These are phyloP conservation scores for Nemania diffusa DNA, from an alignment of 2,329 filamentous ascomycete genomes.

Conservation along the genomic window DNA sequence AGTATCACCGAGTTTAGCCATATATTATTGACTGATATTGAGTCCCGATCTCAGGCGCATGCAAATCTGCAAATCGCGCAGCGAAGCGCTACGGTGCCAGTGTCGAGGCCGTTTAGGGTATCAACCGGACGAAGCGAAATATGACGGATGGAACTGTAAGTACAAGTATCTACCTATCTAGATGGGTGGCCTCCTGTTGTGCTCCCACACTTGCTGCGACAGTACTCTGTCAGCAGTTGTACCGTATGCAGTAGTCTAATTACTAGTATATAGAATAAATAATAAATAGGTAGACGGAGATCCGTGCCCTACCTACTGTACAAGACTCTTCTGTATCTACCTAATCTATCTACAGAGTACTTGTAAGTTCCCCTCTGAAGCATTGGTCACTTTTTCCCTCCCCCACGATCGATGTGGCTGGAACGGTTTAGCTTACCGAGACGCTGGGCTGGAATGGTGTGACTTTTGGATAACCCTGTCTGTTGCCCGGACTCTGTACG, in stretches of 20 bases:
- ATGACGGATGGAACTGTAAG: background rate
- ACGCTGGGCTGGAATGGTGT: constrained; percentile 18
- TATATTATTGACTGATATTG: constrained; percentile 14
- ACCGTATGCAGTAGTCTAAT: too few relatives aligned
- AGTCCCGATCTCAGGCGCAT: background rate
- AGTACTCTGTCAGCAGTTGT: background rate
- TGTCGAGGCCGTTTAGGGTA: constrained; percentile 3
- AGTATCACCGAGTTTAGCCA: background rate
- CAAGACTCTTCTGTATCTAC: too few relatives aligned
- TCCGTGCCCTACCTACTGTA: constrained; percentile 1
- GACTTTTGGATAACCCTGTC: constrained; percentile 13
- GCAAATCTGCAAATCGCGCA: constrained; percentile 24
- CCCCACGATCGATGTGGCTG: constrained; percentile 17
- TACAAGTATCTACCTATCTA: too few relatives aligned
- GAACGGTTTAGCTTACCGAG: constrained; percentile 29
- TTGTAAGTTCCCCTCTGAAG: background rate
- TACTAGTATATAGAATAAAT: too few relatives aligned
- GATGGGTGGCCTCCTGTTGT: constrained; percentile 27
- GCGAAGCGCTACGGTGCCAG: constrained; percentile 22
- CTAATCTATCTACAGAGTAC: too few relatives aligned
- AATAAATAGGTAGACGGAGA: background rate
- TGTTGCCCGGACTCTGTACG: background rate
- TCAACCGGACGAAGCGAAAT: constrained; percentile 14
- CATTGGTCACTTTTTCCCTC: background rate
- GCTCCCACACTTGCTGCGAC: constrained; percentile 6